phyloP scores from a whole-genome alignment of 148 eudicot genomes.

The Vaccinium corymbosum region DNA sequence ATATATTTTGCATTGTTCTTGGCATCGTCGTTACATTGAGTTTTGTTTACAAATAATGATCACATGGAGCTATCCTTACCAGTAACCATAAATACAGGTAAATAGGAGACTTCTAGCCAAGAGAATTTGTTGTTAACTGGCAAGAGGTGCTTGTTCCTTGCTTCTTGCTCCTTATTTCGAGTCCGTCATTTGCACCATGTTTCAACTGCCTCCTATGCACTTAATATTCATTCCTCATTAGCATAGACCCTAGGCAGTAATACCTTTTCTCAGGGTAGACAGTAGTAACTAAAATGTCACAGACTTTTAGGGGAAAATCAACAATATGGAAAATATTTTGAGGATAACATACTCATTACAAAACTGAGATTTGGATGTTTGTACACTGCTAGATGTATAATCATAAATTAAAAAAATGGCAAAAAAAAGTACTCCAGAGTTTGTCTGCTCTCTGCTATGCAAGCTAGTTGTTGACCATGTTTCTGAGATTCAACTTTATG shows the following conservation, averaged over 20 bases:
- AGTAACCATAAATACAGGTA: neutral
- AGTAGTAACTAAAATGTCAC: neutral
- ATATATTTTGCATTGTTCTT: neutral
- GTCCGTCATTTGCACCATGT: neutral
- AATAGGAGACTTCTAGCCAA: neutral
- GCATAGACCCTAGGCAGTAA: neutral
- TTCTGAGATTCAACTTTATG: neutral
- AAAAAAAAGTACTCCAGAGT: neutral
- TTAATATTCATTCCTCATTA: neutral
- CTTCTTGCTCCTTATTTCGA: constrained; percentile 4
- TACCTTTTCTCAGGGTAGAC: neutral
- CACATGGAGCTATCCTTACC: neutral
- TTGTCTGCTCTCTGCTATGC: neutral
- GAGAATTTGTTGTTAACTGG: neutral
- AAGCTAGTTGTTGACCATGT: neutral
- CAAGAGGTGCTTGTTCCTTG: neutral
- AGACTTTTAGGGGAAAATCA: neutral
- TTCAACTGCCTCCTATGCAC: neutral
- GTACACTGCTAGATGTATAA: neutral
- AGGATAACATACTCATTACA: neutral
- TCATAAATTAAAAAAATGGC: neutral
- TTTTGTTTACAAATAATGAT: neutral
- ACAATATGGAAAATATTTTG: neutral
- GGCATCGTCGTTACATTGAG: neutral
- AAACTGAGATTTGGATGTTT: neutral